phyloP scores from a whole-genome alignment of 495 filamentous ascomycete genomes.

The Thermothielavioides terrestris region DNA sequence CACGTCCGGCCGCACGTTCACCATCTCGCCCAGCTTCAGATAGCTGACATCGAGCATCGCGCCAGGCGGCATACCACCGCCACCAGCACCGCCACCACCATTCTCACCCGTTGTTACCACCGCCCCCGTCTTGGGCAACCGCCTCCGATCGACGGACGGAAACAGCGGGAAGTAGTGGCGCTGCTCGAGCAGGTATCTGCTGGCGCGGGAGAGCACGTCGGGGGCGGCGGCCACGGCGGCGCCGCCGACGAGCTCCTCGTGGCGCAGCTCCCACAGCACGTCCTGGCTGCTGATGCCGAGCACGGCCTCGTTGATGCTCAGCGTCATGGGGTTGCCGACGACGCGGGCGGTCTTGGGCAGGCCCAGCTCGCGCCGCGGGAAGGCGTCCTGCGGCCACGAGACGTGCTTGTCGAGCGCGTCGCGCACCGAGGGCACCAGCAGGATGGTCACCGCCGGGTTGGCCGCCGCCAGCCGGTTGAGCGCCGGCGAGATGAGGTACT shows the following conservation, averaged over 20 bases:
- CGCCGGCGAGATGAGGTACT: slow-evolving; percentile 60
- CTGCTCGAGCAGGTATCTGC: slow-evolving; percentile 73
- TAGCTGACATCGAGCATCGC: slow-evolving; percentile 73
- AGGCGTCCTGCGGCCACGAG: slow-evolving; percentile 81
- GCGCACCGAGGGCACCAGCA: slow-evolving; percentile 79
- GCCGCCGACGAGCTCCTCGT: slow-evolving; percentile 58
- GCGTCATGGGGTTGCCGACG: slow-evolving; percentile 78
- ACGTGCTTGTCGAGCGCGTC: slow-evolving; percentile 76
- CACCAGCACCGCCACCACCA: slow-evolving; percentile 39
- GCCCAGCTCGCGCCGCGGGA: slow-evolving; percentile 58
- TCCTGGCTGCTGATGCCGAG: slow-evolving; percentile 78
- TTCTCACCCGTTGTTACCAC: no score
- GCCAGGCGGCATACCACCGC: slow-evolving; percentile 55
- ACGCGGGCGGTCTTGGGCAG: slow-evolving; percentile 65
- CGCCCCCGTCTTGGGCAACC: slow-evolving; percentile 55
- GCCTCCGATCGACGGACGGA: slow-evolving; percentile 60
- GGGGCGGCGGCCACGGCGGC: slow-evolving; percentile 47
- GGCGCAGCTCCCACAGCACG: slow-evolving; percentile 65
- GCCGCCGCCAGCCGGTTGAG: slow-evolving; percentile 55
- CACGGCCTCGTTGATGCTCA: slow-evolving; percentile 77
- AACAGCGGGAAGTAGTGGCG: slow-evolving; percentile 84
- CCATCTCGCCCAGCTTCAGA: slow-evolving; percentile 82
- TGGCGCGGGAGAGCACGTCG: slow-evolving; percentile 56
- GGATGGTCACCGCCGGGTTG: slow-evolving; percentile 68
- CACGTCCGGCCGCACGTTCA: slow-evolving; percentile 76